A percentile compares a stretch with the other conserved stretches of the same genome.
Evolutionary conservation across 371 early-diverging fungal species (phyloP).

Genomic region (Mortierella sp.): DNA sequence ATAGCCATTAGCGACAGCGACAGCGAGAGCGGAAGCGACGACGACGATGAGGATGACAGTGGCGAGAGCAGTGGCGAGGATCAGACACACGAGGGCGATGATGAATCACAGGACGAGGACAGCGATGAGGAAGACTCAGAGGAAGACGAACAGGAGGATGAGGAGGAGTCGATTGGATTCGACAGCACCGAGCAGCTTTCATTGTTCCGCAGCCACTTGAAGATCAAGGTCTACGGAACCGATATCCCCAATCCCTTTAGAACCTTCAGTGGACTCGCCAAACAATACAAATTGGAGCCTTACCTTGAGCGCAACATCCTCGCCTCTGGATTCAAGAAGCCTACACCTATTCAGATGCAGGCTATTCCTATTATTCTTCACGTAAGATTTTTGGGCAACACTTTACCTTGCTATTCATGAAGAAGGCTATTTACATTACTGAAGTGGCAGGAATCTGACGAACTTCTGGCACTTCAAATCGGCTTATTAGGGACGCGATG

Average conservation of each 20-base stretch:
- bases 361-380: slow-evolving; percentile 87
- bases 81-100: slow-evolving; percentile 48
- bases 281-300: slow-evolving; percentile 77
- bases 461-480: neutral
- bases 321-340: slow-evolving; percentile 78
- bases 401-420: neutral
- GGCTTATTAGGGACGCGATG: slow-evolving; percentile 77
- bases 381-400: slow-evolving; percentile 45
- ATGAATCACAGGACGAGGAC: slow-evolving; percentile 43
- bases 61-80: slow-evolving; percentile 57
- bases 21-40: slow-evolving; percentile 27
- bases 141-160: slow-evolving; percentile 45
- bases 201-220: slow-evolving; percentile 76
- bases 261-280: slow-evolving; percentile 81
- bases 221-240: slow-evolving; percentile 88
- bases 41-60: slow-evolving; percentile 30
- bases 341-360: slow-evolving; percentile 98
- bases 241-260: slow-evolving; percentile 91
- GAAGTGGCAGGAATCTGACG: neutral
- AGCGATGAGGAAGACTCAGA: slow-evolving; percentile 18
- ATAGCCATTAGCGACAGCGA: slow-evolving; percentile 35
- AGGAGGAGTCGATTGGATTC: slow-evolving; percentile 36
- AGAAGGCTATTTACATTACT: neutral
- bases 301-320: slow-evolving; percentile 78
- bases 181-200: slow-evolving; percentile 42